These are phyloP conservation scores for Aspergillus kassunensis DNA, from an alignment of 495 filamentous ascomycete genomes.

Conservation along the genomic window DNA sequence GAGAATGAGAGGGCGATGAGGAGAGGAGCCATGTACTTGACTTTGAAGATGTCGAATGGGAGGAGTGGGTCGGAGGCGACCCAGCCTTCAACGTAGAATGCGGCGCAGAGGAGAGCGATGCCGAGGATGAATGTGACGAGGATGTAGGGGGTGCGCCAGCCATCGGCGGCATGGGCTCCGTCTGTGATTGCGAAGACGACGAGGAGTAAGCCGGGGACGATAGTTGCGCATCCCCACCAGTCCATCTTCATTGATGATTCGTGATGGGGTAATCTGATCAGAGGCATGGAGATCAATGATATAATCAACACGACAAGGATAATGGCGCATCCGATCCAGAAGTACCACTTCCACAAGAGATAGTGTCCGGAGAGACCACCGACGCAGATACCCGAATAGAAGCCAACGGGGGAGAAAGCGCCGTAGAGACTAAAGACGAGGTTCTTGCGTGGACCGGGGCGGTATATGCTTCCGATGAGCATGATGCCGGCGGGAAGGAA, in stretches of 20 bases:
- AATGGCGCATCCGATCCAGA: conserved; percentile 5
- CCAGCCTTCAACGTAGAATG: conserved; percentile 12
- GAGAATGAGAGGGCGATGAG: conserved; percentile 4
- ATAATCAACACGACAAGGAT: conserved; percentile 1
- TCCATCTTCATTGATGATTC: background rate
- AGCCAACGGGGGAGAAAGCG: conserved; percentile 12
- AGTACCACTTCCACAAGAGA: conserved; percentile 11
- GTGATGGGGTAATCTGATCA: background rate
- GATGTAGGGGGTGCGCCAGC: conserved; percentile 10
- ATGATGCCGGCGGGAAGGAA: conserved; percentile 9
- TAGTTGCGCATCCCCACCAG: conserved; percentile 10
- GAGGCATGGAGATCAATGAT: background rate
- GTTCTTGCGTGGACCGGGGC: conserved; percentile 13
- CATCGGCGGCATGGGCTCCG: conserved; percentile 8
- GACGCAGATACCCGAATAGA: conserved; percentile 13
- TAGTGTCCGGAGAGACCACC: conserved; percentile 6
- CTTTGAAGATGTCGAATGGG: conserved; percentile 11
- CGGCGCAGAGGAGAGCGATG: conserved; percentile 1
- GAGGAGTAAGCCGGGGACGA: conserved; percentile 7
- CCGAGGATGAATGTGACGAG: conserved; percentile 6
- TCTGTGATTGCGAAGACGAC: conserved; percentile 6
- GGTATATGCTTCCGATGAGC: conserved; percentile 11
- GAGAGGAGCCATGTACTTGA: conserved; percentile 10
- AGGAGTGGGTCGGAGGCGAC: background rate
- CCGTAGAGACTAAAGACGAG: conserved; percentile 14